Percentiles rank a stretch among this genome's conserved stretches.
These are phyloP conservation scores for Purpureocillium lavendulum DNA, from an alignment of 2,329 filamentous ascomycete genomes.

Conservation along the genomic window DNA sequence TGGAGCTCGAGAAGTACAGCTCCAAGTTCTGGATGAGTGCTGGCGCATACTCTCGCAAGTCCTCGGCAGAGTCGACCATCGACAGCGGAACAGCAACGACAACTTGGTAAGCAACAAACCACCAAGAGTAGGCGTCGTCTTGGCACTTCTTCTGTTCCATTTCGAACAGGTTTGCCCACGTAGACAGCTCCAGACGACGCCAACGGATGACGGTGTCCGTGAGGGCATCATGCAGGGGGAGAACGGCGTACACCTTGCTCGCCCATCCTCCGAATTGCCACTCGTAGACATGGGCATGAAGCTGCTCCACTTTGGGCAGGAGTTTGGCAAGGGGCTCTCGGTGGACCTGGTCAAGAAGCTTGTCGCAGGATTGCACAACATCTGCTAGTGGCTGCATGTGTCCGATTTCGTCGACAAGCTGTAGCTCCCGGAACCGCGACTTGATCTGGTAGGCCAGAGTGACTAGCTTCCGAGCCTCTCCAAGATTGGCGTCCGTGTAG, in stretches of 20 bases:
- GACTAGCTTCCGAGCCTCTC: constrained; percentile 68
- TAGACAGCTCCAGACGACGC: constrained; percentile 84
- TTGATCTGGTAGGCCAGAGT: constrained; percentile 60
- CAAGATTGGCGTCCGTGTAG: constrained; percentile 72
- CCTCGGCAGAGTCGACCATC: constrained; percentile 49
- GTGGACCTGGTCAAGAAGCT: constrained; percentile 67
- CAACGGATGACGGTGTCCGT: constrained; percentile 79
- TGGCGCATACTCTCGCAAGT: constrained; percentile 55
- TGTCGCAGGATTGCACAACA: constrained; percentile 65
- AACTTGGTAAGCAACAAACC: constrained; percentile 91
- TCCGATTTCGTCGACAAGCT: constrained; percentile 54
- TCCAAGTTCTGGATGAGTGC: constrained; percentile 70
- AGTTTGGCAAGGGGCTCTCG: constrained; percentile 80
- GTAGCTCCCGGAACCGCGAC: constrained; percentile 63
- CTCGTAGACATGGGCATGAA: constrained; percentile 79
- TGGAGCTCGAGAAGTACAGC: constrained; percentile 69
- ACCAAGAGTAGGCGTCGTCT: constrained; percentile 81
- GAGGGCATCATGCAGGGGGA: constrained; percentile 63
- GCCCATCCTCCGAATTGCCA: constrained; percentile 88
- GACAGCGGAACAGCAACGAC: constrained; percentile 68
- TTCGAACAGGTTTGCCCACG: constrained; percentile 84
- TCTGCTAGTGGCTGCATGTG: constrained; percentile 73
- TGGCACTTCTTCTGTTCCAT: constrained; percentile 70
- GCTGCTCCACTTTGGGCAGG: constrained; percentile 76
- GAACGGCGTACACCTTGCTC: constrained; percentile 66